A percentile compares a stretch with the other conserved stretches of the same genome.
Evolutionary conservation across 805 yeast genomes (phyloP).

Genomic region (Starmerella potacharoeniae): DNA sequence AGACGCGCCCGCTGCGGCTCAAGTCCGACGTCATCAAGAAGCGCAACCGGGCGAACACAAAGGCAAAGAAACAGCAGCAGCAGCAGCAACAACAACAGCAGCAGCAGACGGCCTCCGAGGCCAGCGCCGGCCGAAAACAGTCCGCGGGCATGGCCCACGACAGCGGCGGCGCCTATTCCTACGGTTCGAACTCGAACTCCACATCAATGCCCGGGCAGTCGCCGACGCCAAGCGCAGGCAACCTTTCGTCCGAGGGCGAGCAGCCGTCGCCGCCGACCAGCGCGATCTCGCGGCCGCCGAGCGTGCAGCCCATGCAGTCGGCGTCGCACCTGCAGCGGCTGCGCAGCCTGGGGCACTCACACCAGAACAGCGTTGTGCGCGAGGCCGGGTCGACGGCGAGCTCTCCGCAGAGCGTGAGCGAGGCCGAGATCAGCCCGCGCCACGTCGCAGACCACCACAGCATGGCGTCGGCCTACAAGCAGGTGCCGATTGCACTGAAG

Average conservation of each 20-base stretch:
- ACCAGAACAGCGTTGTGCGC: not conserved
- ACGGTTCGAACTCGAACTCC: not conserved
- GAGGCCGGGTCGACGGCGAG: not conserved
- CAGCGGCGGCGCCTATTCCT: too few species aligned
- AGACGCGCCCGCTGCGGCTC: slow-evolving; percentile 84
- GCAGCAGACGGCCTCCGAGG: not conserved
- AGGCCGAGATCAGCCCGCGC: not conserved
- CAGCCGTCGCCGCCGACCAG: slow-evolving; percentile 1
- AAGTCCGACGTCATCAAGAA: slow-evolving; percentile 91
- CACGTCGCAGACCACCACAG: not conserved
- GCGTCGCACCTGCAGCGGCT: slow-evolving; percentile 7
- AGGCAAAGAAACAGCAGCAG: slow-evolving; percentile 7
- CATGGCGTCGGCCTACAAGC: not conserved
- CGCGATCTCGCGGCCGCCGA: slow-evolving; percentile 3
- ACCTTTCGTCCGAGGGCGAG: slow-evolving; percentile 3
- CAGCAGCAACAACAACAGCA: not conserved
- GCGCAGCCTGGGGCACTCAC: slow-evolving; percentile 11
- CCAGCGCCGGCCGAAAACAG: not conserved
- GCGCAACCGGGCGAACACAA: slow-evolving; percentile 48
- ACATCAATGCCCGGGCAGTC: not conserved
- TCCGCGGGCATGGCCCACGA: not conserved
- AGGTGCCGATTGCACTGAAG: slow-evolving; percentile 22
- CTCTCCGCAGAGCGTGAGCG: not conserved
- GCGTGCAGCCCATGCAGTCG: not conserved
- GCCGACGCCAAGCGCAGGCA: not conserved